Conservation (phyloP, 2,329 filamentous ascomycete species). For the Sporothrix curviconia region DNA sequence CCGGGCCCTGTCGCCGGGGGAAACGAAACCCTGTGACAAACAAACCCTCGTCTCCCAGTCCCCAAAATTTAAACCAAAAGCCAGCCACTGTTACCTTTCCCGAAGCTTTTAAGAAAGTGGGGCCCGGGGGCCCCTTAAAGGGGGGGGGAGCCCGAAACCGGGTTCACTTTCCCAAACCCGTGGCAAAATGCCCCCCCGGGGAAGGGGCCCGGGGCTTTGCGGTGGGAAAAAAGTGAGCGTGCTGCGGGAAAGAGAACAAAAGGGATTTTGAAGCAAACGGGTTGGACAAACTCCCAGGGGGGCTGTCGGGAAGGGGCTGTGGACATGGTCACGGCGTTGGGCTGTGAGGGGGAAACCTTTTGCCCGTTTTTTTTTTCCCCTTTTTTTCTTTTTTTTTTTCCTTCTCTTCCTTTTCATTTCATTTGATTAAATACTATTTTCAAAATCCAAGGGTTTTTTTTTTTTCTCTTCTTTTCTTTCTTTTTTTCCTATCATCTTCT, state of each 20-base stretch:
- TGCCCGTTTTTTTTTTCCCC: slow-evolving; percentile 11
- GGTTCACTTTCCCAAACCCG: too few species aligned
- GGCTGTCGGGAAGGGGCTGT: slow-evolving; percentile 55
- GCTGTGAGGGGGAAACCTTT: too few species aligned
- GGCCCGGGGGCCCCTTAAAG: too few species aligned
- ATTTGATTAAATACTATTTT: background rate
- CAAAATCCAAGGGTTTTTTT: background rate
- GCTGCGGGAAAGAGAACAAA: slow-evolving; percentile 56
- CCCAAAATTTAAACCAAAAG: too few species aligned
- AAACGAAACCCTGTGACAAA: too few species aligned
- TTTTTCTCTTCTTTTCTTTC: slow-evolving; percentile 11
- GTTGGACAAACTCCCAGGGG: too few species aligned
- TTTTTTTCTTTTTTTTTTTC: background rate
- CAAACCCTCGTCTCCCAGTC: slow-evolving; percentile 5
- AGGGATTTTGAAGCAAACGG: too few species aligned
- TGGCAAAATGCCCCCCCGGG: too few species aligned
- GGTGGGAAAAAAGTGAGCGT: slow-evolving; percentile 60
- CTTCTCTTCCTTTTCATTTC: background rate
- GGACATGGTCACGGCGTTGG: slow-evolving; percentile 51
- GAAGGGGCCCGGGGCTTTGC: too few species aligned
- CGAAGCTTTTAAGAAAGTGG: slow-evolving; percentile 42
- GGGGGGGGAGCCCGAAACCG: too few species aligned
- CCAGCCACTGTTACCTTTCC: slow-evolving; percentile 39
- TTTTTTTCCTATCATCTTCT: background rate
- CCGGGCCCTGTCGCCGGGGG: too few species aligned